phyloP scores from a whole-genome alignment of 805 yeast genomes.

The Sporopachydermia lactativora region DNA sequence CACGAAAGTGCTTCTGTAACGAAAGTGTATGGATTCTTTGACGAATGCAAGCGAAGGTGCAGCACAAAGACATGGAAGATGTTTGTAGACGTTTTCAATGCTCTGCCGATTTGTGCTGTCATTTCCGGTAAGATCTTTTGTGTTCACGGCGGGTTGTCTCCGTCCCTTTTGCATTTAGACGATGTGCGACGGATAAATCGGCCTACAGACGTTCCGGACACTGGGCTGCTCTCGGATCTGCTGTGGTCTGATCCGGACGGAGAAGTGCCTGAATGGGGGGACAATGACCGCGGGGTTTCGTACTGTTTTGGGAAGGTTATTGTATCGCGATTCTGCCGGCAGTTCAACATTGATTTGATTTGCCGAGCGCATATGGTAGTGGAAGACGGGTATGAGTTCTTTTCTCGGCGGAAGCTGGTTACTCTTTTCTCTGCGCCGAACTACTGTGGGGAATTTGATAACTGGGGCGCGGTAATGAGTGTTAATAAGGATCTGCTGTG shows the following conservation, averaged over 20 bases:
- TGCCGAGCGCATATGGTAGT: constrained; percentile 86
- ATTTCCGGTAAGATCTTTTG: constrained; percentile 95
- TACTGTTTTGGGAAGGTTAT: constrained; percentile 63
- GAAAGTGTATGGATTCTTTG: constrained; percentile 96
- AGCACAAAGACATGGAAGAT: constrained; percentile 98
- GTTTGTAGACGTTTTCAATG: constrained; percentile 95
- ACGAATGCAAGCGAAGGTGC: constrained; percentile 96
- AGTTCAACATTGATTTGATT: constrained; percentile 60
- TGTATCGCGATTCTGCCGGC: constrained; percentile 52
- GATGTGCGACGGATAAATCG: constrained; percentile 60
- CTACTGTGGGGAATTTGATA: constrained; percentile 70
- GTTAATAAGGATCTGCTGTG: constrained; percentile 56
- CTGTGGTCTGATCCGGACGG: constrained; percentile 76
- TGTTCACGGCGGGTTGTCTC: constrained; percentile 76
- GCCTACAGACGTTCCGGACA: constrained; percentile 77
- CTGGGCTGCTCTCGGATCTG: constrained; percentile 63
- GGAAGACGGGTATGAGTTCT: constrained; percentile 79
- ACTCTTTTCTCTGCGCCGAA: constrained; percentile 77
- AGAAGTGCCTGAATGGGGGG: constrained; percentile 49
- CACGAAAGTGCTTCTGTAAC: constrained; percentile 98
- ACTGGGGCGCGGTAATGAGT: constrained; percentile 71
- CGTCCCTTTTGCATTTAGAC: constrained; percentile 46
- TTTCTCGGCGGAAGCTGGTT: constrained; percentile 57
- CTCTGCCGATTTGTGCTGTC: constrained; percentile 96
- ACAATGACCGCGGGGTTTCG: constrained; percentile 73